These are phyloP conservation scores for Avena sativa DNA, from an alignment of 176 grass and related monocot species.

Conservation along the genomic window DNA sequence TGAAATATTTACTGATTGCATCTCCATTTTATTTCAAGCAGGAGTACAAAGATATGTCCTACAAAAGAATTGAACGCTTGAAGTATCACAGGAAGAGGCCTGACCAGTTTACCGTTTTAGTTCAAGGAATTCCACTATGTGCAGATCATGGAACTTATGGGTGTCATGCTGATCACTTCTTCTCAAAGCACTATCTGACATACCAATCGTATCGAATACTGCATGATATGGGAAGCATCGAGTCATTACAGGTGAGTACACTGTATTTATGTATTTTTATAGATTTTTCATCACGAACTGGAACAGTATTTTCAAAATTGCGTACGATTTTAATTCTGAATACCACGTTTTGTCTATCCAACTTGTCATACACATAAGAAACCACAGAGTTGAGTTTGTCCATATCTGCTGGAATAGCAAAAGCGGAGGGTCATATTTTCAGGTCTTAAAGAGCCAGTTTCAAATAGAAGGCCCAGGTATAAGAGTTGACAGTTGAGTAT, in stretches of 20 bases:
- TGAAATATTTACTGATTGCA: background rate
- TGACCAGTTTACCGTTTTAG: slow-evolving; percentile 81
- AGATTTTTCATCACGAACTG: background rate
- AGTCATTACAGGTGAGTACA: slow-evolving; percentile 59
- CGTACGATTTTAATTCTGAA: background rate
- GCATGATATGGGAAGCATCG: slow-evolving; percentile 60
- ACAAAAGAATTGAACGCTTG: slow-evolving; percentile 63
- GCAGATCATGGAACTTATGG: slow-evolving; percentile 68
- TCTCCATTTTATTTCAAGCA: slow-evolving; percentile 43
- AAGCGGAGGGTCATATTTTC: background rate
- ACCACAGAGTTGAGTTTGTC: background rate
- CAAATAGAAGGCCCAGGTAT: background rate
- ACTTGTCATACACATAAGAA: background rate
- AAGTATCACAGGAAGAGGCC: slow-evolving; percentile 56
- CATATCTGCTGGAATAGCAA: background rate
- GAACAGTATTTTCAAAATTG: background rate
- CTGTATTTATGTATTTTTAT: background rate
- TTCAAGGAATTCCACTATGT: slow-evolving; percentile 76
- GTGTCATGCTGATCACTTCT: slow-evolving; percentile 80
- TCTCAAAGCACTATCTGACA: slow-evolving; percentile 76
- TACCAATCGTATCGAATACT: slow-evolving; percentile 73
- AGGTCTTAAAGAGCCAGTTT: background rate
- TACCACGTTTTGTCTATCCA: background rate
- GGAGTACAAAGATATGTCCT: slow-evolving; percentile 69
- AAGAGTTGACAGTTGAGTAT: background rate